Base-by-base conservation (phyloP, 805 yeast species). In the Sugiyamaella smithiae region DNA sequence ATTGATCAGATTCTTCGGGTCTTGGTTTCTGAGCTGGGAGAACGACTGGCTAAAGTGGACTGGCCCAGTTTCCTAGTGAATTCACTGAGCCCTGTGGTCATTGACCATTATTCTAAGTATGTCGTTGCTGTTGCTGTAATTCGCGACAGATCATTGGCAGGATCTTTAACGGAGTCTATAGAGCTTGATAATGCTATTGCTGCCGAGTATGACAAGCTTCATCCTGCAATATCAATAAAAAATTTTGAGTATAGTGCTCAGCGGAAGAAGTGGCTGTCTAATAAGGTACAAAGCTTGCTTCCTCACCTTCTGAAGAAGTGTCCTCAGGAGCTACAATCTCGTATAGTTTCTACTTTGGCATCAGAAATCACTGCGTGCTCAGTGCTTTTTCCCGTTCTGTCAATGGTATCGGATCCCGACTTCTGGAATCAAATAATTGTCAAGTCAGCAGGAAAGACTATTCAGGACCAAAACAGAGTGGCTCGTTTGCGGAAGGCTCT, bases 391-490 rank as follows among this genome's bases (percentile, higher is more conserved):
- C 86, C 88, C 0, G 45, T 77, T 0, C 49, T 72, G 3, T 61
- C 68, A 5, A 76, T 84, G 67, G 57, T 84, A 1, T 67, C 83
- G 0, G 90, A 85, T 43, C 79, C 91, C 0, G 95, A 88, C 61
- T 84, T 80, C 51, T 85, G 84, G 78, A 90, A 90, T 62, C 77
- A 80, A 48, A 59, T 73, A 35, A 72, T 88, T 12, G 81, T 81
- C 7, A 75, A 76, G 45, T 63, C 76, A 1, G 77, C 85, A 1
- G 82, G 88, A 2, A 75, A 75, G 25, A 76, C 84, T 9, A 69
- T 90, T 61, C 81, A 81, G 53, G 95, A 88, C 58, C 70, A 89
- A 48, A 77, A 77, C 31, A 88, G 86, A 58, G 95, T 89, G 0
- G 78, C 82, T 51, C 77, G 81, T 54, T 73, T 90, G 19, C 68